Conservation (phyloP, 208 protist genomes). For the Leishmania tropica region DNA sequence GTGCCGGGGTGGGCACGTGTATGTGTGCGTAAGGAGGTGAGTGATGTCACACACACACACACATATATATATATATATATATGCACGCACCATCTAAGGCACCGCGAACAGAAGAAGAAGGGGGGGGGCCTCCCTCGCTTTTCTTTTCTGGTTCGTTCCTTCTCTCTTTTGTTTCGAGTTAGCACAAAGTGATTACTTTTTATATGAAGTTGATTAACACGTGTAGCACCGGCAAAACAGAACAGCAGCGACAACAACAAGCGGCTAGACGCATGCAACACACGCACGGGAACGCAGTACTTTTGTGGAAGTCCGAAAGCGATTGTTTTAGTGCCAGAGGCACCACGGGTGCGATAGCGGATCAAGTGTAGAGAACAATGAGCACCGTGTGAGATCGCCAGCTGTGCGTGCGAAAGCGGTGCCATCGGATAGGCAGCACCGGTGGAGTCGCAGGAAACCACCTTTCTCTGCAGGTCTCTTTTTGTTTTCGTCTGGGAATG, state of each 20-base stretch:
- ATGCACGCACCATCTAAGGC: conserved; percentile 1
- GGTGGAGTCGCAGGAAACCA: background rate
- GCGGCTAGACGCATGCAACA: background rate
- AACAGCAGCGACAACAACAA: background rate
- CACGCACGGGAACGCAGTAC: background rate
- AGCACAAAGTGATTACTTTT: background rate
- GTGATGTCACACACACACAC: background rate
- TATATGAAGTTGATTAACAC: background rate
- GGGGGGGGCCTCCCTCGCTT: background rate
- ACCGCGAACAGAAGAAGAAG: background rate
- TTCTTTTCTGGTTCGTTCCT: background rate
- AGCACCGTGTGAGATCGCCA: background rate
- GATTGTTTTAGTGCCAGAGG: background rate
- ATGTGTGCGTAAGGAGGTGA: no score
- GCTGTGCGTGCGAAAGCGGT: background rate
- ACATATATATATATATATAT: background rate
- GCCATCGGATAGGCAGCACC: background rate
- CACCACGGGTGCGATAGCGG: background rate
- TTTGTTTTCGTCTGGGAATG: conserved; percentile 2
- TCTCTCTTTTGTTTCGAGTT: conserved; percentile 2
- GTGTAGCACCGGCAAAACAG: background rate
- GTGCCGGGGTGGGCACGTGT: background rate
- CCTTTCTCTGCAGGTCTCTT: background rate
- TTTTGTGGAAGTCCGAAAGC: background rate
- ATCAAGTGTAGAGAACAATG: background rate